Conservation (phyloP, 169 alveolate species). For the Blepharisma undulans region DNA sequence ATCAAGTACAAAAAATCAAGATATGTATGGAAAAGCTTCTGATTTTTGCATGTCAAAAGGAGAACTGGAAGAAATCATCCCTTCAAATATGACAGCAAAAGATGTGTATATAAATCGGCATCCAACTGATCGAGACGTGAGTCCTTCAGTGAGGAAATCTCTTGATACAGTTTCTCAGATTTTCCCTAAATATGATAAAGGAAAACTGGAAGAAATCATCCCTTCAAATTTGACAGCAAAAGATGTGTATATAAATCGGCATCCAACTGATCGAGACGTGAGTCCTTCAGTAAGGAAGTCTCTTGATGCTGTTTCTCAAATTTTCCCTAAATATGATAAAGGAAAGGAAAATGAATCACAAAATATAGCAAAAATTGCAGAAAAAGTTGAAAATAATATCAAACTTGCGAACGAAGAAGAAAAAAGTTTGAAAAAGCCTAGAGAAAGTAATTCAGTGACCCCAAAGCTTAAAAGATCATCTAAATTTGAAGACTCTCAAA, state of each 20-base stretch:
- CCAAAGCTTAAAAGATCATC: neutral
- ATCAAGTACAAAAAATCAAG: neutral
- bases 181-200: neutral
- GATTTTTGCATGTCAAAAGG: neutral
- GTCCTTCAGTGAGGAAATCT: neutral
- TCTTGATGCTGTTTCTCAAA: neutral
- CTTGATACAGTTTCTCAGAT: neutral
- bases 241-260: neutral
- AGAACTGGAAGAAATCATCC: neutral
- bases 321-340: neutral
- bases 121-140: neutral
- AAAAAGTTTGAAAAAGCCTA: neutral
- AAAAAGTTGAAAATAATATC: neutral
- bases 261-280: no score
- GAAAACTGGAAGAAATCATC: neutral
- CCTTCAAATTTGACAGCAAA: neutral
- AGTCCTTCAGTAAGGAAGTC: no score
- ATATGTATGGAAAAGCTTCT: neutral
- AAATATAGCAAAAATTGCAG: neutral
- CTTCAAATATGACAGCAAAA: neutral
- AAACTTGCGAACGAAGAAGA: neutral
- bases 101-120: neutral
- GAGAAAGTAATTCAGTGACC: neutral
- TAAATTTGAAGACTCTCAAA: neutral
- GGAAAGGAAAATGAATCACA: neutral